Conservation (phyloP, 2,329 filamentous ascomycete genomes). For the Dryadomyces quercivorus region DNA sequence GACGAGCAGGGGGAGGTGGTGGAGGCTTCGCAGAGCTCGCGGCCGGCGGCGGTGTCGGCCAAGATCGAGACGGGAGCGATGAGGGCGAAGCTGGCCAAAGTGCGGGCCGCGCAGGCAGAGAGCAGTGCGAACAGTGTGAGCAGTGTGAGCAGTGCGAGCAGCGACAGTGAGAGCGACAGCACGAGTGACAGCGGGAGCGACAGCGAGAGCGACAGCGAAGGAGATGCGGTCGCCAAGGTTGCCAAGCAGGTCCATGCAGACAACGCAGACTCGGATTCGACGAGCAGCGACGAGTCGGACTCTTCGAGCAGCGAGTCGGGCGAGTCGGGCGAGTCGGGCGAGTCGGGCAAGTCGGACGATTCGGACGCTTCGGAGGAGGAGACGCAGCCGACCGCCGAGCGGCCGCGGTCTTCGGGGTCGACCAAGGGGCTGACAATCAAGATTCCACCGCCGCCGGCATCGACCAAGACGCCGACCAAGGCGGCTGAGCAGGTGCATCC, state of each 20-base stretch:
- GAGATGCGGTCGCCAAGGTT: neutral
- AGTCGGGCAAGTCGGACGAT: neutral
- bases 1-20: constrained; percentile 67
- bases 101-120: neutral
- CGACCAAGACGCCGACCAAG: constrained; percentile 27
- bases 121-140: neutral
- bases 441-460: constrained; percentile 26
- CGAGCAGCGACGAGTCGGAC: constrained; percentile 13
- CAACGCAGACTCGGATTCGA: constrained; percentile 12
- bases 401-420: constrained; percentile 39
- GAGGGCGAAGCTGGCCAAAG: neutral
- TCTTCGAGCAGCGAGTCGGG: neutral
- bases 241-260: neutral
- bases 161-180: constrained; percentile 14
- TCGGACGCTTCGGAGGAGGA: neutral
- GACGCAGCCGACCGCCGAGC: constrained; percentile 9
- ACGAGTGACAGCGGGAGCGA: constrained; percentile 6
- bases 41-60: constrained; percentile 12
- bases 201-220: neutral
- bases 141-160: constrained; percentile 6
- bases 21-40: constrained; percentile 35
- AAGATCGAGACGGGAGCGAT: neutral
- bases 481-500: constrained; percentile 56
- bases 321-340: neutral
- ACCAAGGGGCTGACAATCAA: constrained; percentile 40